Percentiles rank a stretch among this genome's conserved stretches.
These are phyloP conservation scores for Psilocybe cubensis DNA, from an alignment of 768 basidiomycete genomes.

Conservation along the genomic window DNA sequence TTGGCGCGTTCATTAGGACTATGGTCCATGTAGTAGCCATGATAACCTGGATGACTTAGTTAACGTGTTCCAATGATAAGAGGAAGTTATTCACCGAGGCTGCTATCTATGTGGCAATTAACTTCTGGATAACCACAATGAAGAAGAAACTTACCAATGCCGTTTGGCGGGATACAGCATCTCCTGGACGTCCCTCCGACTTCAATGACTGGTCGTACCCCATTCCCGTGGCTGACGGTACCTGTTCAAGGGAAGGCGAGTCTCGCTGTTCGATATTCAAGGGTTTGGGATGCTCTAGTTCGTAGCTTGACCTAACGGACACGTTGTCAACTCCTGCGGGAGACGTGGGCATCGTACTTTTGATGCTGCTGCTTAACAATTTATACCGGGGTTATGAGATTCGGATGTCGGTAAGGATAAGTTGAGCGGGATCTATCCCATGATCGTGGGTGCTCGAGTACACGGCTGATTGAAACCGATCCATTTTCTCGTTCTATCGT, in stretches of 20 bases:
- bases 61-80: not conserved
- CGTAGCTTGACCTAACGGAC: not conserved
- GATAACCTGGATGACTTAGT: constrained; percentile 36
- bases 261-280: not conserved
- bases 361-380: not conserved
- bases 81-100: constrained; percentile 11
- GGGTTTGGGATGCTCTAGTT: not conserved
- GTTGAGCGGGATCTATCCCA: constrained; percentile 18
- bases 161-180: constrained; percentile 35
- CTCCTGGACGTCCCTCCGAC: constrained; percentile 42
- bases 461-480: not conserved
- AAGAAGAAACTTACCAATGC: constrained; percentile 35
- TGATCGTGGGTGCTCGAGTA: constrained; percentile 20
- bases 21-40: constrained; percentile 46
- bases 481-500: not conserved
- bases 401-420: constrained; percentile 12
- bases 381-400: constrained; percentile 6
- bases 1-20: constrained; percentile 49
- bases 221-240: constrained; percentile 3
- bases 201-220: constrained; percentile 13
- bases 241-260: not conserved
- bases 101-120: constrained; percentile 7
- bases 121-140: not conserved
- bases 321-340: not conserved
- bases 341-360: constrained; percentile 7